Conservation (phyloP, 2,329 filamentous ascomycete species). For the Ophiognomonia clavigignenti-juglandacearum region DNA sequence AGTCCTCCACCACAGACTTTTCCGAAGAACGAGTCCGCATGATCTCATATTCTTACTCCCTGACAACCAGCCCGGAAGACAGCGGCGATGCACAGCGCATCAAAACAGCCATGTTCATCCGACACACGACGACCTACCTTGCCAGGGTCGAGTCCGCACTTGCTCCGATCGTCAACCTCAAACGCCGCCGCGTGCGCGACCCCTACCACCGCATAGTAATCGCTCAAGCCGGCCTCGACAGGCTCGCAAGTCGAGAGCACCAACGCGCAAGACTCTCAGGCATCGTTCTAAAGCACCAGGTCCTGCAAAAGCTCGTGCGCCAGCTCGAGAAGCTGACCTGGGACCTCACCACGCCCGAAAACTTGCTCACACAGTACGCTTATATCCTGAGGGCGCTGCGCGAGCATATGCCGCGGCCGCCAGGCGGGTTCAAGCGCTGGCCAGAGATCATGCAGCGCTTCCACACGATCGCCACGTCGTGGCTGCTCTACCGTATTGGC, state of each 20-base stretch:
- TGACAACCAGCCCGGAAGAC: constrained; percentile 1
- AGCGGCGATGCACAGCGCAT: constrained; percentile 2
- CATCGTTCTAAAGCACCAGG: constrained; percentile 12
- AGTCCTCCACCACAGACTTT: constrained; percentile 12
- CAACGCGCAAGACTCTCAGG: constrained; percentile 2
- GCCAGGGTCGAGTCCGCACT: neutral
- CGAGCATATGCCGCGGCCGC: neutral
- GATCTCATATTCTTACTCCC: constrained; percentile 4
- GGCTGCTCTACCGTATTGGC: constrained; percentile 11
- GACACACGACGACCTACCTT: constrained; percentile 10
- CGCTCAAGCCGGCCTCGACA: neutral
- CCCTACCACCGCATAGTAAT: neutral
- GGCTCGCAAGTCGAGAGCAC: neutral
- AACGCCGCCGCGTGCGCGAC: neutral
- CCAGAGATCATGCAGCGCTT: no score
- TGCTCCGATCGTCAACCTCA: no score
- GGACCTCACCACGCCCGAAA: constrained; percentile 1
- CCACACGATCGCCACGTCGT: neutral
- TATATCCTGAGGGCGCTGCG: neutral
- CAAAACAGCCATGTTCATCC: constrained; percentile 13
- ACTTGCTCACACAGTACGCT: neutral
- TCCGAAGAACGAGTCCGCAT: constrained; percentile 9
- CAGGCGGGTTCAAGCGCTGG: no score
- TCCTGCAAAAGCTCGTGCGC: constrained; percentile 4
- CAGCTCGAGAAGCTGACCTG: constrained; percentile 6